phyloP scores from a whole-genome alignment of 805 yeast genomes.

The Ogataea methylovora region DNA sequence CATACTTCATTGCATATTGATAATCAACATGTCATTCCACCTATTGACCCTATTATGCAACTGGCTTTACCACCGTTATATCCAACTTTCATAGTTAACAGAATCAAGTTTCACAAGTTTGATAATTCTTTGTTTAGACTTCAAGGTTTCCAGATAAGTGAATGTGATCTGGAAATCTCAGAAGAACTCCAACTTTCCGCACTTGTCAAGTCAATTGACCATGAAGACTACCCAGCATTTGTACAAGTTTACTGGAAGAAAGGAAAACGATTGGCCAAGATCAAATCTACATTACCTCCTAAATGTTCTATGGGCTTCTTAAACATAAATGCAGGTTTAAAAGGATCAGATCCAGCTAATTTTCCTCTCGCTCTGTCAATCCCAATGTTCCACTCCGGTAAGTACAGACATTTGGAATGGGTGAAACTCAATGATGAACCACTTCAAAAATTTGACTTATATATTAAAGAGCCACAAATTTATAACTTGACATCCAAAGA shows the following conservation, averaged over 20 bases:
- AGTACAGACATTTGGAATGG: constrained; percentile 47
- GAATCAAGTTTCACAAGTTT: constrained; percentile 55
- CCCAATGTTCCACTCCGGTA: constrained; percentile 69
- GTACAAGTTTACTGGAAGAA: constrained; percentile 76
- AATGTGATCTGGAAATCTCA: constrained; percentile 70
- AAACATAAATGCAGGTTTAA: constrained; percentile 52
- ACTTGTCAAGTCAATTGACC: constrained; percentile 32
- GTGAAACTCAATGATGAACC: constrained; percentile 69
- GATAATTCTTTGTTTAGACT: constrained; percentile 72
- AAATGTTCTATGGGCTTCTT: constrained; percentile 62
- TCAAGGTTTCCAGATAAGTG: constrained; percentile 70
- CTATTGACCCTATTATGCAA: constrained; percentile 70
- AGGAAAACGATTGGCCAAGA: constrained; percentile 56
- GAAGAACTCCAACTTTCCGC: constrained; percentile 61
- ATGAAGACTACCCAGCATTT: constrained; percentile 34
- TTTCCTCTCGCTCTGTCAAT: constrained; percentile 61
- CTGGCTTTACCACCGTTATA: constrained; percentile 80
- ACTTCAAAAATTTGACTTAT: constrained; percentile 59
- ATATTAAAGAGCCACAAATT: constrained; percentile 80
- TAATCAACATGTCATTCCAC: constrained; percentile 83
- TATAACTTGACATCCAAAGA: constrained; percentile 47
- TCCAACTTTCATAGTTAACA: constrained; percentile 64
- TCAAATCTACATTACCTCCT: constrained; percentile 77
- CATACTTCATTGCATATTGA: constrained; percentile 77
- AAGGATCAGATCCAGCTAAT: constrained; percentile 41